These are phyloP conservation scores for Zygoascus bituminiphila DNA, from an alignment of 805 yeast species.

Conservation along the genomic window DNA sequence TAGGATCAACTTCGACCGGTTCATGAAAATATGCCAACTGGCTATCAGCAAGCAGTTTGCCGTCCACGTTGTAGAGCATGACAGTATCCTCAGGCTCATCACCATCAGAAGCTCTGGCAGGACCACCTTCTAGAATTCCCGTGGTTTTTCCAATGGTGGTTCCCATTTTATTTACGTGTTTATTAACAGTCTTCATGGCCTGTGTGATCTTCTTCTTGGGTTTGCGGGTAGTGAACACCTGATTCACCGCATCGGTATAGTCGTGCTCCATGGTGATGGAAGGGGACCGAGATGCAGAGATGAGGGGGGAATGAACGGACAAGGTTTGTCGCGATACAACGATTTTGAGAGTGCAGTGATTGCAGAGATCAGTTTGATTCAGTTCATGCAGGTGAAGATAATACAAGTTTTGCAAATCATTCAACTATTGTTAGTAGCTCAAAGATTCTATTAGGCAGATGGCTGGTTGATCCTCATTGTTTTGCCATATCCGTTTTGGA, in stretches of 20 bases:
- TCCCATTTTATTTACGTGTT: conserved; percentile 13
- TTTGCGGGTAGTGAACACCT: conserved; percentile 6
- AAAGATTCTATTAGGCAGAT: too few relatives aligned
- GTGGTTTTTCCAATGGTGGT: conserved; percentile 11
- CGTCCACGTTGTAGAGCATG: background rate
- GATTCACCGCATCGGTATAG: background rate
- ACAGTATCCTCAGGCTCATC: background rate
- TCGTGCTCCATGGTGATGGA: conserved; percentile 1
- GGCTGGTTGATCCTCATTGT: background rate
- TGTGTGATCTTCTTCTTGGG: conserved; percentile 17
- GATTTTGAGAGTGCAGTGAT: too few relatives aligned
- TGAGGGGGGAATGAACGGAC: too few relatives aligned
- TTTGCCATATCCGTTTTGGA: background rate
- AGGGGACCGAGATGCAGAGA: too few relatives aligned
- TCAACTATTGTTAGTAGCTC: too few relatives aligned
- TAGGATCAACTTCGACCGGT: background rate
- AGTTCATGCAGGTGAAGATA: too few relatives aligned
- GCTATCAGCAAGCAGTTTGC: conserved; percentile 1
- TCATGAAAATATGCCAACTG: conserved; percentile 4
- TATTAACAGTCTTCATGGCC: conserved; percentile 17
- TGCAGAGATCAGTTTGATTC: too few relatives aligned
- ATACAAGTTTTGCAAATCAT: too few relatives aligned
- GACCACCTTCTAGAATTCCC: conserved; percentile 14
- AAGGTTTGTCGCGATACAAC: too few relatives aligned
- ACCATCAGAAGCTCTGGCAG: conserved; percentile 4